Evolutionary conservation across 805 yeast species (phyloP).

Genomic region (Clavispora vitiphila): DNA sequence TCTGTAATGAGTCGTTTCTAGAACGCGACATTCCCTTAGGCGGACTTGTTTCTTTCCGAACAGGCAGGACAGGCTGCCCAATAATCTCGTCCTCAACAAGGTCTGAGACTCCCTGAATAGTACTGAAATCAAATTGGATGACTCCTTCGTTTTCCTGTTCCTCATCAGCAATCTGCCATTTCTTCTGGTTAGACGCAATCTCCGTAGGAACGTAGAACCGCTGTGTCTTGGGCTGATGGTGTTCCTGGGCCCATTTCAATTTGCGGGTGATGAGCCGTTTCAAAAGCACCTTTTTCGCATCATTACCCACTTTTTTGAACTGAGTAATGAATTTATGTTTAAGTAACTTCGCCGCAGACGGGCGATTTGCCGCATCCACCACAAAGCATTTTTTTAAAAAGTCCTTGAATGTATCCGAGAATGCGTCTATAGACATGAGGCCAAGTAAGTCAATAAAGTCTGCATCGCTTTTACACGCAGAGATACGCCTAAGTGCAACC

Average conservation of each 20-base stretch:
- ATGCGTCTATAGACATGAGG: slow-evolving; percentile 14
- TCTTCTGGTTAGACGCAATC: slow-evolving; percentile 26
- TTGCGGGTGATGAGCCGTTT: slow-evolving; percentile 31
- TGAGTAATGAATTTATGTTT: slow-evolving; percentile 30
- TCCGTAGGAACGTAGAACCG: slow-evolving; percentile 37
- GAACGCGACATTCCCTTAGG: background rate
- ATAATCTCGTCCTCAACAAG: background rate
- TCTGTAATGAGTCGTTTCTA: slow-evolving; percentile 1
- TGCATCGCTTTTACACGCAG: slow-evolving; percentile 23
- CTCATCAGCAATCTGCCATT: slow-evolving; percentile 18
- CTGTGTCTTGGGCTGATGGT: slow-evolving; percentile 26
- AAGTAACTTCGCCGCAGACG: slow-evolving; percentile 27
- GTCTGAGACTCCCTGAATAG: slow-evolving; percentile 14
- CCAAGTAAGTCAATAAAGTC: slow-evolving; percentile 30
- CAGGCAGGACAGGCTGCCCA: background rate
- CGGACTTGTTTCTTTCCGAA: background rate
- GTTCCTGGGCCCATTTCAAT: slow-evolving; percentile 35
- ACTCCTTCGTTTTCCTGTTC: slow-evolving; percentile 5
- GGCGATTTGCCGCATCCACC: slow-evolving; percentile 28
- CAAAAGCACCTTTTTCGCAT: slow-evolving; percentile 14
- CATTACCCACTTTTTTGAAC: slow-evolving; percentile 4
- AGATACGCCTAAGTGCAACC: slow-evolving; percentile 39
- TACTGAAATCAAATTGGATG: slow-evolving; percentile 36
- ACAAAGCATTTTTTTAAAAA: slow-evolving; percentile 31
- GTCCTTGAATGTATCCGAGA: slow-evolving; percentile 24